Conservation (phyloP, 352 stramenopile species). For the Phytophthora sojae region DNA sequence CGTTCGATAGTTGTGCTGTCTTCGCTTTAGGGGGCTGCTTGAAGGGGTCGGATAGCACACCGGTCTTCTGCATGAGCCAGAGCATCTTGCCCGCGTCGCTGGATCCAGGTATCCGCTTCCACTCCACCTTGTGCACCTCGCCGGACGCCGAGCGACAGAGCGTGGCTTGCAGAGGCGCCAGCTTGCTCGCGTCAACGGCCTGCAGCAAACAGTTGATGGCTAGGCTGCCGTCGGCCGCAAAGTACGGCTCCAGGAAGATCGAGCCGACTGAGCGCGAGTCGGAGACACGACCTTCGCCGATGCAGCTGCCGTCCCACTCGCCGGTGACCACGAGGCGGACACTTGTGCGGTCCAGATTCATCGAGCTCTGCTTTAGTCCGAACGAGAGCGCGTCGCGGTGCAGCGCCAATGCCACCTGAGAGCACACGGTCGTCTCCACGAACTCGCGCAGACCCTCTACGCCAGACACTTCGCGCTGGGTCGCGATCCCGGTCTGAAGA, state of each 20-base stretch:
- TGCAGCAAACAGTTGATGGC: conserved; percentile 81
- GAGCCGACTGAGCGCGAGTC: conserved; percentile 71
- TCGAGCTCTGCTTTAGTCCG: conserved; percentile 76
- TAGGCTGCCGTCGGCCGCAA: conserved; percentile 58
- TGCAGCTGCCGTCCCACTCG: conserved; percentile 85
- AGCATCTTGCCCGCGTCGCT: conserved; percentile 76
- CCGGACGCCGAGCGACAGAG: conserved; percentile 51
- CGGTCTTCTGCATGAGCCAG: conserved; percentile 80
- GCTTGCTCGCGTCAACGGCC: conserved; percentile 57
- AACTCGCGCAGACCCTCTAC: conserved; percentile 69
- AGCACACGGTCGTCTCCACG: conserved; percentile 80
- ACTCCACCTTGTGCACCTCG: conserved; percentile 73
- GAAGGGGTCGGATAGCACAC: conserved; percentile 43
- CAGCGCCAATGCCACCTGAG: conserved; percentile 73
- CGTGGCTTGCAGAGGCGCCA: conserved; percentile 43
- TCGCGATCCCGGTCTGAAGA: conserved; percentile 68
- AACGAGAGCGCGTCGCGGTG: conserved; percentile 78
- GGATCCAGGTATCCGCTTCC: conserved; percentile 78
- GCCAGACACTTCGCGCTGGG: conserved; percentile 66
- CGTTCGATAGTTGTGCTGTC: conserved; percentile 34
- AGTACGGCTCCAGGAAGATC: conserved; percentile 82
- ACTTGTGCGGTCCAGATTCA: conserved; percentile 81
- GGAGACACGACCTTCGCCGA: conserved; percentile 86
- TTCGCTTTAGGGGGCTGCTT: conserved; percentile 22
- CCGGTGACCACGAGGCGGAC: conserved; percentile 78